phyloP scores from a whole-genome alignment of 306 rosid species.

The Pyrus bretschneideri region DNA sequence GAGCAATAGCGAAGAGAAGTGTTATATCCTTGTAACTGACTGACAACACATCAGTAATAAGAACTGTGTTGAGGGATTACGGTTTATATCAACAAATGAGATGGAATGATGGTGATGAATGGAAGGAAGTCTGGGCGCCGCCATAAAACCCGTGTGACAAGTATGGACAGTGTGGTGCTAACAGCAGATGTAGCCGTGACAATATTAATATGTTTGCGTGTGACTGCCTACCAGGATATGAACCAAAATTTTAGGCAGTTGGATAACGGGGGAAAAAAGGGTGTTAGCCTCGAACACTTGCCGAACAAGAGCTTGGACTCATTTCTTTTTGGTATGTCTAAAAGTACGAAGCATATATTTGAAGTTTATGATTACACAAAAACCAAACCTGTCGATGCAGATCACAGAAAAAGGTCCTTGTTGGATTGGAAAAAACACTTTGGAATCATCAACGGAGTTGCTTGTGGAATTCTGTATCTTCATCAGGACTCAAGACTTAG shows the following conservation, averaged over 20 bases:
- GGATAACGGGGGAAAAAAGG: conserved; percentile 33
- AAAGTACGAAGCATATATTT: neutral
- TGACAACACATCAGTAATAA: neutral
- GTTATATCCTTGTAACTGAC: neutral
- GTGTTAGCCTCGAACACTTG: conserved; percentile 40
- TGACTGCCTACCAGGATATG: conserved; percentile 44
- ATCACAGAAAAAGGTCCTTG: conserved; percentile 17
- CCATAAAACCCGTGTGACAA: conserved; percentile 32
- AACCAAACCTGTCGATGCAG: conserved; percentile 5
- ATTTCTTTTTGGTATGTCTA: conserved; percentile 32
- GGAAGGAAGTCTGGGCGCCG: conserved; percentile 17
- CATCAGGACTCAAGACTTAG: conserved; percentile 50
- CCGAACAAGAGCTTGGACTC: too few species aligned
- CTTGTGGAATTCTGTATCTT: conserved; percentile 55
- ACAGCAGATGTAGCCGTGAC: conserved; percentile 36
- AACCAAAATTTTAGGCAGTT: conserved; percentile 53
- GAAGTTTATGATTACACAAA: neutral
- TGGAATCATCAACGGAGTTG: conserved; percentile 34
- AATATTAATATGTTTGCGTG: conserved; percentile 23
- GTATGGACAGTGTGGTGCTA: conserved; percentile 36
- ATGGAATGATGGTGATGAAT: neutral
- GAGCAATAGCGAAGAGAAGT: neutral
- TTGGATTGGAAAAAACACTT: conserved; percentile 42
- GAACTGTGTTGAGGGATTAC: neutral
- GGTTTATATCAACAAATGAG: neutral